phyloP scores from a whole-genome alignment of 352 stramenopile species.

The Pseudoperonospora humuli region DNA sequence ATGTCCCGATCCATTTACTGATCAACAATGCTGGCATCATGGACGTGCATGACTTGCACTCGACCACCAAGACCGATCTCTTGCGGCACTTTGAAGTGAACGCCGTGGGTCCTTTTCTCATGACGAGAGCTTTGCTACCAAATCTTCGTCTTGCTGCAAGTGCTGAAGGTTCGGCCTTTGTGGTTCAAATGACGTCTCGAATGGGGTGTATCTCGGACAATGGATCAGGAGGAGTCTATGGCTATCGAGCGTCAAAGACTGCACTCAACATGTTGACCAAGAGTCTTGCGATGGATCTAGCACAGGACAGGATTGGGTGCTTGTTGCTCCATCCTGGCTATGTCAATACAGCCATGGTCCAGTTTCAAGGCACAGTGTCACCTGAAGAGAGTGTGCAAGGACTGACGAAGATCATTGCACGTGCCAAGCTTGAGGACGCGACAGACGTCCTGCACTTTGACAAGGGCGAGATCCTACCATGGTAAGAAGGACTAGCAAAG shows the following conservation, averaged over 20 bases:
- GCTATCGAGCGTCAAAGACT: slow-evolving; percentile 70
- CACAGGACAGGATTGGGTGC: slow-evolving; percentile 41
- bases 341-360: slow-evolving; percentile 52
- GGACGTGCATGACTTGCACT: slow-evolving; percentile 22
- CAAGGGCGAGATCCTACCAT: slow-evolving; percentile 34
- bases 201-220: slow-evolving; percentile 37
- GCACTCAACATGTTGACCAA: slow-evolving; percentile 73
- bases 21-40: slow-evolving; percentile 62
- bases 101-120: slow-evolving; percentile 44
- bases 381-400: slow-evolving; percentile 31
- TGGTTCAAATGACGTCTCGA: slow-evolving; percentile 41
- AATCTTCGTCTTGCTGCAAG: slow-evolving; percentile 35
- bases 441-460: slow-evolving; percentile 42
- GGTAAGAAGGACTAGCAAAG: too few relatives aligned
- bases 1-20: slow-evolving; percentile 43
- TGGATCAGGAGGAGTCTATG: slow-evolving; percentile 35
- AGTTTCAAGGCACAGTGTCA: slow-evolving; percentile 25
- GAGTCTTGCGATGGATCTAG: slow-evolving; percentile 40
- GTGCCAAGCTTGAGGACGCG: slow-evolving; percentile 31
- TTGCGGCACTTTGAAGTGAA: slow-evolving; percentile 64
- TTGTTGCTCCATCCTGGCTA: slow-evolving; percentile 54
- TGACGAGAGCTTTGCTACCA: slow-evolving; percentile 41
- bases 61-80: slow-evolving; percentile 38
- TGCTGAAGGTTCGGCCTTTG: slow-evolving; percentile 25
- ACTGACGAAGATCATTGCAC: slow-evolving; percentile 31